A percentile compares a stretch with the other conserved stretches of the same genome.
Evolutionary conservation across 306 rosid genomes (phyloP).

Genomic region (Cucurbita pepo): DNA sequence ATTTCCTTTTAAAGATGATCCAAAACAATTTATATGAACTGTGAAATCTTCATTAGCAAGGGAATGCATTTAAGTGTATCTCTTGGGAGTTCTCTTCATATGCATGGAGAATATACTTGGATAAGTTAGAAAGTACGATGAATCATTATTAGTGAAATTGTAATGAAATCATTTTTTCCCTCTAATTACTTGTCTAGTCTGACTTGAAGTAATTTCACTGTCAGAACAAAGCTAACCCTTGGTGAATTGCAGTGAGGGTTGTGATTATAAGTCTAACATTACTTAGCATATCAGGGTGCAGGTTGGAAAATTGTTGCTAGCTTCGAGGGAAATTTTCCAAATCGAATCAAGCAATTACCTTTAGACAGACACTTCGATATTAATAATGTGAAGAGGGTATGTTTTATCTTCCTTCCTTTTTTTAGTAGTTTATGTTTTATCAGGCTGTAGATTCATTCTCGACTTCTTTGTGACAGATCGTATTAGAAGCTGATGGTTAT

Average conservation of each 20-base stretch:
- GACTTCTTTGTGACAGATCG: slow-evolving; percentile 37
- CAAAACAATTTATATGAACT: not conserved
- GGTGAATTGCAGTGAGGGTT: not conserved
- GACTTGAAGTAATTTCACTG: not conserved
- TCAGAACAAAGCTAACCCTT: not conserved
- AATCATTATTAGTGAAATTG: not conserved
- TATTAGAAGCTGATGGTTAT: slow-evolving; percentile 98
- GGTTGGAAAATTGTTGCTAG: slow-evolving; percentile 99
- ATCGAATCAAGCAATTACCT: slow-evolving; percentile 88
- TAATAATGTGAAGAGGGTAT: slow-evolving; percentile 91
- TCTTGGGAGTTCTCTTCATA: not conserved
- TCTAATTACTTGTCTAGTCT: not conserved
- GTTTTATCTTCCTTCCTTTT: not conserved
- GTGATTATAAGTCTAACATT: not conserved
- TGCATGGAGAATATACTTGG: not conserved
- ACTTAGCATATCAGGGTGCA: slow-evolving; percentile 52
- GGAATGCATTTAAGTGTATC: not conserved
- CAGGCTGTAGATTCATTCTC: not conserved
- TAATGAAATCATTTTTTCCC: not conserved
- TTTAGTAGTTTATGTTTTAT: not conserved
- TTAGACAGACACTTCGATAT: slow-evolving; percentile 92
- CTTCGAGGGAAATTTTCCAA: slow-evolving; percentile 91
- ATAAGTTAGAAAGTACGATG: not conserved
- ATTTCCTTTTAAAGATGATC: not conserved
- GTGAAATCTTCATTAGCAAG: not conserved